A percentile compares a stretch with the other conserved stretches of the same genome.
Evolutionary conservation across 1,284 basidiomycete genomes (phyloP).

Genomic region (Ustilago sp.): DNA sequence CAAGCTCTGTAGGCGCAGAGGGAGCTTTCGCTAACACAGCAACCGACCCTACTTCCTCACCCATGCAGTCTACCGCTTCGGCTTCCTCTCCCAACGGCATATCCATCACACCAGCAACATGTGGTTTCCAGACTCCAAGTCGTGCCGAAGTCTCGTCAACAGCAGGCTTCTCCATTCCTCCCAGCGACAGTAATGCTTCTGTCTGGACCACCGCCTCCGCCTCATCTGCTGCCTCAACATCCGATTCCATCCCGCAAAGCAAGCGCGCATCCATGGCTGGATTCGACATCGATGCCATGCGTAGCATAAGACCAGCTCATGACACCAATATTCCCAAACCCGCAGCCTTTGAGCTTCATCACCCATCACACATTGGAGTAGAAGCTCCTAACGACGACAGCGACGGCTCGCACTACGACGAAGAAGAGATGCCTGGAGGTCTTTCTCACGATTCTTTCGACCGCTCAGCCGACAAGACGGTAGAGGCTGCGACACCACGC

Average conservation of each 20-base stretch:
- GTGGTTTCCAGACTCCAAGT: slow-evolving; percentile 26
- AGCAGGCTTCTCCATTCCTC: slow-evolving; percentile 19
- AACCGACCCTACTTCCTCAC: not conserved
- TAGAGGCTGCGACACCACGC: slow-evolving; percentile 5
- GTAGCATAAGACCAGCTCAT: slow-evolving; percentile 28
- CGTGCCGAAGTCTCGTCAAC: slow-evolving; percentile 1
- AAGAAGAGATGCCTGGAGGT: slow-evolving; percentile 28
- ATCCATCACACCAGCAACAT: slow-evolving; percentile 13
- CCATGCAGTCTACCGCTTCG: slow-evolving; percentile 7
- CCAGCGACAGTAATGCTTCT: slow-evolving; percentile 44
- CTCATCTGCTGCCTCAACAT: slow-evolving; percentile 23
- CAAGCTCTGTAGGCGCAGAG: slow-evolving; percentile 11
- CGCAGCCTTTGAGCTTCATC: not conserved
- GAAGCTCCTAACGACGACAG: slow-evolving; percentile 33
- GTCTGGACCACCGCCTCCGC: slow-evolving; percentile 42
- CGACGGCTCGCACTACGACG: slow-evolving; percentile 52
- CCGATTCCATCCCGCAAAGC: slow-evolving; percentile 24
- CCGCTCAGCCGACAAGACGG: slow-evolving; percentile 26
- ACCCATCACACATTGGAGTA: slow-evolving; percentile 18
- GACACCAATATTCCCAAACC: not conserved
- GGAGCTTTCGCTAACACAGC: not conserved
- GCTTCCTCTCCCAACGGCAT: slow-evolving; percentile 11
- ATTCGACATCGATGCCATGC: slow-evolving; percentile 40
- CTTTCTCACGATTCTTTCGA: slow-evolving; percentile 21
- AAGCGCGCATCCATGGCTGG: slow-evolving; percentile 45